Base-by-base conservation (phyloP, 495 filamentous ascomycete species). In the Lophium mytilinum region DNA sequence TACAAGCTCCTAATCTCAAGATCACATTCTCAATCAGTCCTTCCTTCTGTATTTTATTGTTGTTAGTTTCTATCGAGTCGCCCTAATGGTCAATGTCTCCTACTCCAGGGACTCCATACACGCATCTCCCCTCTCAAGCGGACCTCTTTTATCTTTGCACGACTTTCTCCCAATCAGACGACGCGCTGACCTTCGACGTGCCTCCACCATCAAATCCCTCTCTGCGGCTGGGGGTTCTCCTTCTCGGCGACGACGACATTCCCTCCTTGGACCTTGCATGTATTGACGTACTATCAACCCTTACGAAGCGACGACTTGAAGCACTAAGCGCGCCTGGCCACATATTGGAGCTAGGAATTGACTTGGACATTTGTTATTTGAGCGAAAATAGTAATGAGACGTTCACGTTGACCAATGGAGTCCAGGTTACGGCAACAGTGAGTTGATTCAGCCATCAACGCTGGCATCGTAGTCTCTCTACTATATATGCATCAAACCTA, bases 101-200 rank as follows among this genome's bases (percentile, higher is more conserved):
- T 42, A 12, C 61, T 43, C 53, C 61, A 37, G 49, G 47, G 24
- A 51, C 45, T 7, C 45, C 41, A 52, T 63, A 63, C 42, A 52
- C 61, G 14, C 42, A 53, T 19, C 48, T 64, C 24, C 61, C 61
- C 18, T 64, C 61, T 1, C 53, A 56, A 21, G 61, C 57, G 37
- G 61, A 64, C 24, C 53, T 64, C 8, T 64, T 64, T 50, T 60
- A 64, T 41, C 58, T 64, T 33, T 64, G 61, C 48, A 64, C 61
- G 17, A 60, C 61, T n/a, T 39, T 41, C 9, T 55, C 51, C 17
- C 50, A 57, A 19, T 60, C 57, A 14, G 57, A 60, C 36, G 53
- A 59, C 18, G 56, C 59, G n/a, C 18, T 64, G 35, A 48, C 57
- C n/a, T 21, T 64, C 8, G 47, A 50, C 18, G 52, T 56, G 36